Percentiles rank a stretch among this genome's conserved stretches.
These are phyloP conservation scores for Lepidopterella palustris DNA, from an alignment of 495 filamentous ascomycete species.

Conservation along the genomic window DNA sequence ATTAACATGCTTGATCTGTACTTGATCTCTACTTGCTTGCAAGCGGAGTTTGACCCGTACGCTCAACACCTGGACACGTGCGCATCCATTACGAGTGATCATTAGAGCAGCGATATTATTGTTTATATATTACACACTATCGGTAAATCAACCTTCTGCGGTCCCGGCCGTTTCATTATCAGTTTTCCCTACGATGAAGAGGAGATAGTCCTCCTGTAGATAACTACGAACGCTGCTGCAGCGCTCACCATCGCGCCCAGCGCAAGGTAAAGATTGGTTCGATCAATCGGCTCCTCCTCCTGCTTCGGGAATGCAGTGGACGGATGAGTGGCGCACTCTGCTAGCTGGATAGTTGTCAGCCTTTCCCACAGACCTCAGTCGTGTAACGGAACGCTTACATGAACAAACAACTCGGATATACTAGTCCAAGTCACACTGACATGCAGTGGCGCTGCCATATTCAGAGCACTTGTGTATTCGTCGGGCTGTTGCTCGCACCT, in stretches of 20 bases:
- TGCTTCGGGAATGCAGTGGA: constrained; percentile 79
- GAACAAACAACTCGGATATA: constrained; percentile 85
- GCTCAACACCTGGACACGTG: background rate
- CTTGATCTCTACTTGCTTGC: too few species aligned
- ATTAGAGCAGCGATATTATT: constrained; percentile 9
- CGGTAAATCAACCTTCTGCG: background rate
- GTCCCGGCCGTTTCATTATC: background rate
- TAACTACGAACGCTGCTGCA: constrained; percentile 72
- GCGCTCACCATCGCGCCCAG: constrained; percentile 75
- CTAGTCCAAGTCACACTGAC: constrained; percentile 88
- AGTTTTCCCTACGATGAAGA: constrained; percentile 1
- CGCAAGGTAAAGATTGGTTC: constrained; percentile 78
- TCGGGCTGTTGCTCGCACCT: constrained; percentile 87
- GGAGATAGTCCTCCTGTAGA: constrained; percentile 45
- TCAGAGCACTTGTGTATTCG: constrained; percentile 72
- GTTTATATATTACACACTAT: constrained; percentile 31
- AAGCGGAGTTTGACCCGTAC: background rate
- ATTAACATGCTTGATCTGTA: too few species aligned
- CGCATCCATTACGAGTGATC: background rate
- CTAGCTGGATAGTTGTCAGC: constrained; percentile 44
- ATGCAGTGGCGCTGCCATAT: constrained; percentile 82
- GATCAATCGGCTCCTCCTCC: constrained; percentile 74
- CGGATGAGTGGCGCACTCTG: constrained; percentile 86
- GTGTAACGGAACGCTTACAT: constrained; percentile 30
- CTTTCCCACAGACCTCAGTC: background rate